These are phyloP conservation scores for Carex littledalei DNA, from an alignment of 176 grass and related monocot species.

Conservation along the genomic window DNA sequence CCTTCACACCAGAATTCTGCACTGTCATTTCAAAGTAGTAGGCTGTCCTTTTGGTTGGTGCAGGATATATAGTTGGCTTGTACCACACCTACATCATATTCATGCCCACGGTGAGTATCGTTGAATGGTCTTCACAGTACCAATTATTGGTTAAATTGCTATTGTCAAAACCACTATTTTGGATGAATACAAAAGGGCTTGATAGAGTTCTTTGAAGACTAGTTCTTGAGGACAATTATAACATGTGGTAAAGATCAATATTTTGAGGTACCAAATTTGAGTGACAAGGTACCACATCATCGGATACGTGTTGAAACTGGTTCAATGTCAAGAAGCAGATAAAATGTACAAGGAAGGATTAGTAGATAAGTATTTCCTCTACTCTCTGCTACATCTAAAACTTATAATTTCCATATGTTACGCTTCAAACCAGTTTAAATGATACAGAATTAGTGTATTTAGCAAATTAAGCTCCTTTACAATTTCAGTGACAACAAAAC, in stretches of 20 bases:
- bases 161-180: neutral
- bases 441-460: neutral
- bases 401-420: neutral
- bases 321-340: no score
- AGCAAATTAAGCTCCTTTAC: neutral
- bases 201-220: neutral
- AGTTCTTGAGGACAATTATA: neutral
- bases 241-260: neutral
- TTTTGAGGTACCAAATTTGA: neutral
- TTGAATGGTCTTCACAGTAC: neutral
- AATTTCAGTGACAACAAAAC: neutral
- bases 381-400: neutral
- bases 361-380: neutral
- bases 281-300: no score
- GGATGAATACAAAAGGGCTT: neutral
- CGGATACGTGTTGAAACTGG: no score
- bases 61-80: slow-evolving; percentile 71
- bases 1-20: slow-evolving; percentile 59
- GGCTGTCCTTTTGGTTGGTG: slow-evolving; percentile 46
- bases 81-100: slow-evolving; percentile 80
- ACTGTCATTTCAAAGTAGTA: slow-evolving; percentile 97
- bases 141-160: neutral
- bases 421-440: neutral
- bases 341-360: no score
- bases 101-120: slow-evolving; percentile 34